Conservation (phyloP, 371 early-diverging fungal species). For the Antonospora locustae region DNA sequence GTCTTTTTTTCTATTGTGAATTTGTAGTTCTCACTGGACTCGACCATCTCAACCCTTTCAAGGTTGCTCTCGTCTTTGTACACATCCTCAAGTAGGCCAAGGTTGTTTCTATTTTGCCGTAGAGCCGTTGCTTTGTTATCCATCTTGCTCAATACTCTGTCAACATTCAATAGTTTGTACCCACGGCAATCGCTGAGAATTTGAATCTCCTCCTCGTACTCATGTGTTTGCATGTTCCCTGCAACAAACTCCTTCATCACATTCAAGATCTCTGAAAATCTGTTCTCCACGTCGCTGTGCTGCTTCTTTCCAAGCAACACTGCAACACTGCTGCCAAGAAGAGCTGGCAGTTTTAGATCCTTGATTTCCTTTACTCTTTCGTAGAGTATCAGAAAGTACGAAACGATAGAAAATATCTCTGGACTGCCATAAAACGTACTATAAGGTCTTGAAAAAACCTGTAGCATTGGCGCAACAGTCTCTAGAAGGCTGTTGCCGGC, state of each 20-base stretch:
- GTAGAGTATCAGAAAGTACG: slow-evolving; percentile 68
- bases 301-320: slow-evolving; percentile 63
- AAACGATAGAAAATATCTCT: slow-evolving; percentile 67
- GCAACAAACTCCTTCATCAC: slow-evolving; percentile 63
- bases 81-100: not conserved
- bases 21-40: too few species aligned
- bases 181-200: slow-evolving; percentile 55
- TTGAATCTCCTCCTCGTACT: slow-evolving; percentile 76
- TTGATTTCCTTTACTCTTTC: slow-evolving; percentile 65
- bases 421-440: slow-evolving; percentile 60
- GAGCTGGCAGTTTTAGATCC: slow-evolving; percentile 58
- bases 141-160: slow-evolving; percentile 45
- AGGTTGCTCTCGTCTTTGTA: too few species aligned
- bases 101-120: slow-evolving; percentile 18
- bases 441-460: not conserved
- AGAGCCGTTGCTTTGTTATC: slow-evolving; percentile 29
- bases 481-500: not conserved
- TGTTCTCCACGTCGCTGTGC: slow-evolving; percentile 15
- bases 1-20: not conserved
- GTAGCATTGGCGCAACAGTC: slow-evolving; percentile 18
- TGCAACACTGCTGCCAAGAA: slow-evolving; percentile 62
- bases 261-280: slow-evolving; percentile 57
- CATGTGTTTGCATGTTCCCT: slow-evolving; percentile 63
- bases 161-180: slow-evolving; percentile 47
- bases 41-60: too few species aligned